Base-by-base conservation (phyloP, 768 basidiomycete genomes). In the Lyophyllum shimeji region DNA sequence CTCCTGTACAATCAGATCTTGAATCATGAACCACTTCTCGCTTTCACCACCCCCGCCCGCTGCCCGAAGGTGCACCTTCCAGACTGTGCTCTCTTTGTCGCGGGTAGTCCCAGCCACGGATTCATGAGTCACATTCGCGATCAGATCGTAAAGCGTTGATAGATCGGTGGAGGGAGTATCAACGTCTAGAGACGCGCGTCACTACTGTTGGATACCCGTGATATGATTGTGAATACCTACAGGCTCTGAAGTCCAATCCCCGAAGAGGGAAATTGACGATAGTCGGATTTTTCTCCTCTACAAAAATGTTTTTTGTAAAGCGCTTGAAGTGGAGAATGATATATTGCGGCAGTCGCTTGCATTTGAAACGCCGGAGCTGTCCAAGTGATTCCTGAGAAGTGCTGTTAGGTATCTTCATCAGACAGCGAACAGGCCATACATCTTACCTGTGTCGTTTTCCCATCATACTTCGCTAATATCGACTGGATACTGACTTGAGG, bases 241-340 rank as follows among this genome's bases (percentile, higher is more conserved):
- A 98, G 48, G 94, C 94, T 63, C 76, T 77, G 70, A 99, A 89
- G 71, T 99, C 96, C 18, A 98, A 81, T 3, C 96, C 95, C 55
- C 90, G 83, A 23, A 98, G 77, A 2, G 96, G 96, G 66, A 97
- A 99, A 67, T 96, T 99, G 62, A 99, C 91, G 58, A 99, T 95
- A 1, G 97, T 99, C 7, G 96, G 96, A 65, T 99, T 99, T 73
- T 97, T 97, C 71, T 99, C 97, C 71, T 98, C 96, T 6, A 98
- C 95, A 64, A 98, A 98, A 50, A 80, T 80, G 69, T 98, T 99
- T 70, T 92, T 97, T 21, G 93, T 95, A 74, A 98, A 99, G 37
- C 97, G 85, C 70, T 95, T 98, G 80, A 89, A 95, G 69, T 96
- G 92, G 18, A 98, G 76, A 64, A 98, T 90, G 65, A 99, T 86